phyloP scores from a whole-genome alignment of 495 filamentous ascomycete genomes.

The Lasiosphaeria hispida region DNA sequence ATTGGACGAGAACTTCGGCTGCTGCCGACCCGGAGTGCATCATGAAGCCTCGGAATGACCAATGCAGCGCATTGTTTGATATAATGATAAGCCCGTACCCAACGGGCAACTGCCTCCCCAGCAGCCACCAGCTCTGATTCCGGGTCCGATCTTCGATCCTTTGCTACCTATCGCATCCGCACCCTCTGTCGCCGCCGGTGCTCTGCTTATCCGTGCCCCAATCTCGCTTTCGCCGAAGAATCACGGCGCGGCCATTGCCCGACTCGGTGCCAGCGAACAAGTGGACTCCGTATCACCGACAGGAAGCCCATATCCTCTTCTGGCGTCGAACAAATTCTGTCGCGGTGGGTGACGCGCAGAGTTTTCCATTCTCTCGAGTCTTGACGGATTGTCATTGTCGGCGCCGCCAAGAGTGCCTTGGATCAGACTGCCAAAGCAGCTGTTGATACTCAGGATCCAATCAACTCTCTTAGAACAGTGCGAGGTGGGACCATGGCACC shows the following conservation, averaged over 20 bases:
- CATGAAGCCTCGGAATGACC: background rate
- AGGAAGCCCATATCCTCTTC: background rate
- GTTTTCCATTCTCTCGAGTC: background rate
- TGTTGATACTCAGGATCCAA: too few relatives aligned
- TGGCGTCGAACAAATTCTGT: background rate
- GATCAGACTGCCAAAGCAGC: too few relatives aligned
- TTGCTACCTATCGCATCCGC: background rate
- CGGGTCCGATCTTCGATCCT: background rate
- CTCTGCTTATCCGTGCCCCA: conserved; percentile 5
- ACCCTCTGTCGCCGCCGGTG: background rate
- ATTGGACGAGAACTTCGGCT: background rate
- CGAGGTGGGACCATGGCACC: conserved; percentile 21
- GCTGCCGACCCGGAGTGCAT: background rate
- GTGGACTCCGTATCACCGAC: background rate
- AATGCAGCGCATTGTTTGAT: background rate
- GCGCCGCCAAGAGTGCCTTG: background rate
- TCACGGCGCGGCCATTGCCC: background rate
- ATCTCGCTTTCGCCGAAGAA: conserved; percentile 2
- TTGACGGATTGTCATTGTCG: background rate
- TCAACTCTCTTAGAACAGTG: too few relatives aligned
- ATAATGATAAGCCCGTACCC: conserved; percentile 7
- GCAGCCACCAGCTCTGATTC: background rate
- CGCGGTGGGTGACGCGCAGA: background rate
- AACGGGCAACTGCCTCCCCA: background rate
- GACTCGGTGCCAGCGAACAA: background rate